A percentile compares a stretch with the other conserved stretches of the same genome.
These are phyloP conservation scores for Fonsecaea erecta DNA, from an alignment of 2,329 filamentous ascomycete genomes.

Conservation along the genomic window DNA sequence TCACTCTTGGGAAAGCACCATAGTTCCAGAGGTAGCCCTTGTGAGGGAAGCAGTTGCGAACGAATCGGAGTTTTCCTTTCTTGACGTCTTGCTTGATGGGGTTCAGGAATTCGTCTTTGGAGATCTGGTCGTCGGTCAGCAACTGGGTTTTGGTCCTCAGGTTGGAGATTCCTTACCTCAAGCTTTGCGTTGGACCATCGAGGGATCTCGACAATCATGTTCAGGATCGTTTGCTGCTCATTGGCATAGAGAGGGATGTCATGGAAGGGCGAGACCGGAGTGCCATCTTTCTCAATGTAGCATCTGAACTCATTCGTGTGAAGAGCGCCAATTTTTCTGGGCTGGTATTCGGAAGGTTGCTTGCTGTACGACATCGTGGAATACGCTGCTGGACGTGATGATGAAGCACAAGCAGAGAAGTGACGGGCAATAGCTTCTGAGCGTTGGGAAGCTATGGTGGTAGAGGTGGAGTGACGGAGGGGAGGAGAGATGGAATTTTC, in stretches of 20 bases:
- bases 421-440: conserved; percentile 55
- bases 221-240: conserved; percentile 89
- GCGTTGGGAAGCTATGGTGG: conserved; percentile 55
- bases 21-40: conserved; percentile 99
- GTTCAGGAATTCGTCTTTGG: conserved; percentile 97
- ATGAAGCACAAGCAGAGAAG: conserved; percentile 47
- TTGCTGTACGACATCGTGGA: conserved; percentile 46
- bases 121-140: conserved; percentile 68
- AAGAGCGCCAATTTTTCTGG: conserved; percentile 85
- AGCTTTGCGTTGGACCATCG: conserved; percentile 99
- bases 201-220: conserved; percentile 99
- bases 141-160: conserved; percentile 21
- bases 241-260: conserved; percentile 98
- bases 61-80: conserved; percentile 99
- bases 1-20: conserved; percentile 96
- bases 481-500: conserved; percentile 33
- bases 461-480: conserved; percentile 31
- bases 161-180: conserved; percentile 69
- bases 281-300: conserved; percentile 97
- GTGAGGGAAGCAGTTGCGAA: conserved; percentile 99
- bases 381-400: conserved; percentile 34
- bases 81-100: conserved; percentile 99
- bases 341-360: conserved; percentile 70
- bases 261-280: conserved; percentile 93
- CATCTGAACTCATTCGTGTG: conserved; percentile 97